These are phyloP conservation scores for Ophiostoma piceae DNA, from an alignment of 2,329 filamentous ascomycete genomes.

Conservation along the genomic window DNA sequence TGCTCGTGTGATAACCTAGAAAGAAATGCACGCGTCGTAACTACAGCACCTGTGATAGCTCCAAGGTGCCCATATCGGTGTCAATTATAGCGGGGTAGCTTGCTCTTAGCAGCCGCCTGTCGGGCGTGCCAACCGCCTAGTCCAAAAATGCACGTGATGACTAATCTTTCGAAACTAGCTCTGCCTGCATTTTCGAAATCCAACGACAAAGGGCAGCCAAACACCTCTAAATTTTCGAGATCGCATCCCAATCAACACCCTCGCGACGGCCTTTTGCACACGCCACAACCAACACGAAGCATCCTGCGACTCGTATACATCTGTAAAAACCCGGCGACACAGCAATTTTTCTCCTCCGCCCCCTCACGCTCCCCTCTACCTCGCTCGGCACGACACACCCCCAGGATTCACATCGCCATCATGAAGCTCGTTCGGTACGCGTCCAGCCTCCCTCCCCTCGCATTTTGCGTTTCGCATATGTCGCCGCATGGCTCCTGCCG, in stretches of 20 bases:
- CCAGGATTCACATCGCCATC: constrained; percentile 38
- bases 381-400: constrained; percentile 7
- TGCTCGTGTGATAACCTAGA: not conserved
- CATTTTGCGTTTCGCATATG: not conserved
- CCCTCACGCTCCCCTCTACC: not conserved
- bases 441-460: not conserved
- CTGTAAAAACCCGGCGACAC: not conserved
- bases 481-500: not conserved
- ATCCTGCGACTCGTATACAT: not conserved
- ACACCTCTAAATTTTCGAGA: constrained; percentile 9
- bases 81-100: constrained; percentile 13
- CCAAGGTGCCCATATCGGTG: not conserved
- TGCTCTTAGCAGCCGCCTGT: not conserved
- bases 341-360: not conserved
- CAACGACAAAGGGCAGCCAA: constrained; percentile 4
- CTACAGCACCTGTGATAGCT: constrained; percentile 5
- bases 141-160: not conserved
- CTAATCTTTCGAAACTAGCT: constrained; percentile 10
- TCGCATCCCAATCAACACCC: not conserved
- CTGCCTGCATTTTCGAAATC: constrained; percentile 5
- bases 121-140: not conserved
- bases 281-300: not conserved
- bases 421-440: constrained; percentile 97
- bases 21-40: not conserved
- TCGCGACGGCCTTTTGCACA: not conserved